Evolutionary conservation across 2,329 filamentous ascomycete species (phyloP).

Genomic region (Westerdykella aurantiaca): DNA sequence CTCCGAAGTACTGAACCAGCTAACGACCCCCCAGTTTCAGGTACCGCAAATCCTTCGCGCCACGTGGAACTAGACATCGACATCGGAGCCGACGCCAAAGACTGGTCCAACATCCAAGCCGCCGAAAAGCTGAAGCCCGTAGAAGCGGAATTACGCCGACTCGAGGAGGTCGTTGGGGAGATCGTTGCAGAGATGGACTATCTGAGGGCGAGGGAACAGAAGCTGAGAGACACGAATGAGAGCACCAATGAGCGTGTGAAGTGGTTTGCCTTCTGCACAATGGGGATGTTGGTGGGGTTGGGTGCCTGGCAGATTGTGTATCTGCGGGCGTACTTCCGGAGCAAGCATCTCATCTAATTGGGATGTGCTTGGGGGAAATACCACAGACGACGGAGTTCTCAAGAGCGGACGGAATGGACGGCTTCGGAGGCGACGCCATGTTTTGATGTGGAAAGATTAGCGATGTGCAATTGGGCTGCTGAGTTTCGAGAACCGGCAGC

Average conservation of each 20-base stretch:
- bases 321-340: constrained; percentile 84
- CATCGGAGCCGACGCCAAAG: constrained; percentile 93
- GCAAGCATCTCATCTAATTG: constrained; percentile 48
- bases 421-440: too few species aligned
- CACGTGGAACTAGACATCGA: constrained; percentile 89
- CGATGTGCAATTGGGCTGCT: too few species aligned
- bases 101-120: constrained; percentile 95
- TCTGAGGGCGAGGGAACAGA: constrained; percentile 82
- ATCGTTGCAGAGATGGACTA: constrained; percentile 96
- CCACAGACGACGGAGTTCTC: too few species aligned
- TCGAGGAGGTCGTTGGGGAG: constrained; percentile 85
- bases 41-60: constrained; percentile 52
- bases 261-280: constrained; percentile 94
- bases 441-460: too few species aligned
- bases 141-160: constrained; percentile 86
- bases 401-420: too few species aligned
- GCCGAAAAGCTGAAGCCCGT: constrained; percentile 97
- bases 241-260: constrained; percentile 98
- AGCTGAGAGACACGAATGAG: constrained; percentile 96
- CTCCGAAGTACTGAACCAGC: not conserved
- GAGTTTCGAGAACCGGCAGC: too few species aligned
- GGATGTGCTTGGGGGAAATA: not conserved
- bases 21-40: constrained; percentile 19
- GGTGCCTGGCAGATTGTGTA: constrained; percentile 98
- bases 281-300: constrained; percentile 80